These are phyloP conservation scores for Melaleuca quinquenervia DNA, from an alignment of 345 rosid species.

Conservation along the genomic window DNA sequence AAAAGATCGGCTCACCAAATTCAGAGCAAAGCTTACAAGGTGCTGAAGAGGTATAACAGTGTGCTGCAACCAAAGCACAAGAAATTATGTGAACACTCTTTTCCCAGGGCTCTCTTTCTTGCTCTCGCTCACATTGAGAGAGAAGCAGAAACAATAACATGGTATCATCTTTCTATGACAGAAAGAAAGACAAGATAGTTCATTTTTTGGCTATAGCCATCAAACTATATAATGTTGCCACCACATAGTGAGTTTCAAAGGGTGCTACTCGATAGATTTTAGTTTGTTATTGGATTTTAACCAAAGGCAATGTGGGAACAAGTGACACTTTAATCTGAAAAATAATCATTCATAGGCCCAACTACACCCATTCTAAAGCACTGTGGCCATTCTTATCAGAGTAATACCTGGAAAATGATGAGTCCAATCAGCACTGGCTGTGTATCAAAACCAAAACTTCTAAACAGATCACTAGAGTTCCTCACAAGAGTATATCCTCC, in stretches of 20 bases:
- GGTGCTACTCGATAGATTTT: neutral
- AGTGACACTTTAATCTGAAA: neutral
- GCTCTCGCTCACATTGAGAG: neutral
- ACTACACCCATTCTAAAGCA: neutral
- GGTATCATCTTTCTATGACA: neutral
- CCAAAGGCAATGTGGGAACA: neutral
- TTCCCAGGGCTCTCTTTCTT: neutral
- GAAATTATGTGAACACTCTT: neutral
- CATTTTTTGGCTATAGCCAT: neutral
- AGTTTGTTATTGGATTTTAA: neutral
- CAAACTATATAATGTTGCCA: neutral
- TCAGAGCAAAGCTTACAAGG: slow-evolving; percentile 77
- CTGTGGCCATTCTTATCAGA: neutral
- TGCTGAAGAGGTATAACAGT: slow-evolving; percentile 88
- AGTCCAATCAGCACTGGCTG: slow-evolving; percentile 93
- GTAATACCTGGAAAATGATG: slow-evolving; percentile 85
- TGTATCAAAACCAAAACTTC: slow-evolving; percentile 91
- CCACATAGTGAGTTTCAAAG: neutral
- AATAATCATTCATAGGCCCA: neutral
- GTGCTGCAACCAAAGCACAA: slow-evolving; percentile 45
- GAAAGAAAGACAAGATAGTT: neutral
- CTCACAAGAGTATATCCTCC: slow-evolving; percentile 98
- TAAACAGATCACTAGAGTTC: slow-evolving; percentile 87
- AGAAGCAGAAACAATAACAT: neutral
- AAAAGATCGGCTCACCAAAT: slow-evolving; percentile 92